Percentiles rank a stretch among this genome's conserved stretches.
Conservation (phyloP, 2,329 filamentous ascomycete genomes). For the Fusarium camptoceras region DNA sequence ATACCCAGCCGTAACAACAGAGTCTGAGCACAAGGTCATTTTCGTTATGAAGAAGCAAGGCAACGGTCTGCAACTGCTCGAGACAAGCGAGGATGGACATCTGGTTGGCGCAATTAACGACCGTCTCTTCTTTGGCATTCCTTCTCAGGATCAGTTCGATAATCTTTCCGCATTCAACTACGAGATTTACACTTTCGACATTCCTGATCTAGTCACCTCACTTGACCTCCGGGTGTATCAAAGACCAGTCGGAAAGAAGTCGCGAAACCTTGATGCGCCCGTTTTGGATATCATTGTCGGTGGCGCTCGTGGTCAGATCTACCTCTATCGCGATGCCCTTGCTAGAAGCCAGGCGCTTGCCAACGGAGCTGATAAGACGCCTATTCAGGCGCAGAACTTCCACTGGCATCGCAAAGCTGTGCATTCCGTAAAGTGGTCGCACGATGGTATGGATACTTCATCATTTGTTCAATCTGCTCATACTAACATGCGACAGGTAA, state of each 20-base stretch:
- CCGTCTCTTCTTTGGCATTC: constrained; percentile 52
- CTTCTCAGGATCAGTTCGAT: constrained; percentile 38
- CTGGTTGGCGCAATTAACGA: constrained; percentile 60
- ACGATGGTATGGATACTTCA: constrained; percentile 72
- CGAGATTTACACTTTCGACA: constrained; percentile 69
- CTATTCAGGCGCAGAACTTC: constrained; percentile 71
- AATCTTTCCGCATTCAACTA: constrained; percentile 55
- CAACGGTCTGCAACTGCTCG: constrained; percentile 57
- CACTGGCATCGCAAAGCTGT: constrained; percentile 95
- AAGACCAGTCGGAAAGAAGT: constrained; percentile 41
- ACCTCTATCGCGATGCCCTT: constrained; percentile 83
- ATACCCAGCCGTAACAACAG: constrained; percentile 54
- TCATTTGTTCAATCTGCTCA: background rate
- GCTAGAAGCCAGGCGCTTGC: constrained; percentile 63
- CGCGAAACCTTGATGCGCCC: constrained; percentile 45
- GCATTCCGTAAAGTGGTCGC: constrained; percentile 88
- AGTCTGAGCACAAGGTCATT: constrained; percentile 51
- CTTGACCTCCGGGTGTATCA: constrained; percentile 69
- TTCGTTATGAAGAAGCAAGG: constrained; percentile 53
- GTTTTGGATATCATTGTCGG: constrained; percentile 83
- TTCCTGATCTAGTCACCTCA: constrained; percentile 73
- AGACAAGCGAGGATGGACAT: constrained; percentile 64
- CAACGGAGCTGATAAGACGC: constrained; percentile 57
- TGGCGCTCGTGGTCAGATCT: constrained; percentile 79
- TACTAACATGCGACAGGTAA: constrained; percentile 71